A percentile compares a stretch with the other conserved stretches of the same genome.
Conservation (phyloP, 2,329 filamentous ascomycete species). For the Cordyceps pruinosa region DNA sequence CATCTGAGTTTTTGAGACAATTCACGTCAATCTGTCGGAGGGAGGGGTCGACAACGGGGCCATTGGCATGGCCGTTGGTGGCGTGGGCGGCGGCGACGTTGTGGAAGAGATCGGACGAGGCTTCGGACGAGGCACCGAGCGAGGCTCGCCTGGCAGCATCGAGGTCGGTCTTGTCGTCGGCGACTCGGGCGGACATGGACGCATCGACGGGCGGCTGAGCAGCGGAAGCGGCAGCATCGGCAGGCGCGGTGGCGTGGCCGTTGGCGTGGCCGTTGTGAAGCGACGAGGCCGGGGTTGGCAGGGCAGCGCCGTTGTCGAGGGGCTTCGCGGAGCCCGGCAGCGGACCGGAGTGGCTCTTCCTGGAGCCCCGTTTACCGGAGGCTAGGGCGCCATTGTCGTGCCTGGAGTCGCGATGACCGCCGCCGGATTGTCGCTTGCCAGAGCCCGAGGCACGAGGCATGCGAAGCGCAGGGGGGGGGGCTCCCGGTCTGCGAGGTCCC, state of each 20-base stretch:
- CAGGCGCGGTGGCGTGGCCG: background rate
- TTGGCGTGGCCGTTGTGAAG: constrained; percentile 13
- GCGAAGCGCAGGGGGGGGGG: constrained; percentile 32
- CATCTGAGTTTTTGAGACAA: constrained; percentile 58
- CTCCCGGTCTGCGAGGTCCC: constrained; percentile 31
- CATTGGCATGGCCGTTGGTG: constrained; percentile 27
- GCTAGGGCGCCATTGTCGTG: constrained; percentile 86
- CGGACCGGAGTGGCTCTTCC: constrained; percentile 39
- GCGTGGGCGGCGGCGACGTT: constrained; percentile 19
- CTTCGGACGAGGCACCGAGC: constrained; percentile 17
- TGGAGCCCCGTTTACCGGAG: constrained; percentile 33
- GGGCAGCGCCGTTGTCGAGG: constrained; percentile 22
- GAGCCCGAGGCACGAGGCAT: constrained; percentile 56
- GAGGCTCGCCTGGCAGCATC: constrained; percentile 3
- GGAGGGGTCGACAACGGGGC: constrained; percentile 35
- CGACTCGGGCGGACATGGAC: background rate
- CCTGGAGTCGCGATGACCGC: constrained; percentile 63
- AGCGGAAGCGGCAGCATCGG: background rate
- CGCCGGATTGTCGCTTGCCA: constrained; percentile 56
- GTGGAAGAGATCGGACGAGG: constrained; percentile 30
- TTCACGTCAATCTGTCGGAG: constrained; percentile 66
- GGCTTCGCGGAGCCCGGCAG: constrained; percentile 27
- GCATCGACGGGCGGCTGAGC: background rate
- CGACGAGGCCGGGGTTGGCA: constrained; percentile 19
- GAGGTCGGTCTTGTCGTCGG: constrained; percentile 1